Conservation (phyloP, 164 flowering plant species). For the Annona squamosa region DNA sequence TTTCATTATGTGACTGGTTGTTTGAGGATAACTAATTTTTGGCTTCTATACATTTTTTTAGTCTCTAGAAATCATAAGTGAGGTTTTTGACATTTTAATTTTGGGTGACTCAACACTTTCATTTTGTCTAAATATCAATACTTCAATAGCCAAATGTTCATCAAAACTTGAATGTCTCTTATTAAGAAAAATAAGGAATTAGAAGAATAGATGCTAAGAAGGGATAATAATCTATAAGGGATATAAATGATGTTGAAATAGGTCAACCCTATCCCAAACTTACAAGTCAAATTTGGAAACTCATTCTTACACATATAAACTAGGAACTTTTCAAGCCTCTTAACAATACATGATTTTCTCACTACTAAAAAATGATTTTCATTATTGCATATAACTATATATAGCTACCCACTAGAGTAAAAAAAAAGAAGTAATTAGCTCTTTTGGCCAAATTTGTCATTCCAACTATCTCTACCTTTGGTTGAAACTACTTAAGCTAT, state of each 20-base stretch:
- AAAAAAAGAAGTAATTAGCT: too few species aligned
- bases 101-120: constrained; percentile 1
- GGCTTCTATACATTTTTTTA: neutral
- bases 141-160: neutral
- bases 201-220: neutral
- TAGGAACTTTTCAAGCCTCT: too few species aligned
- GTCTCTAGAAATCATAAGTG: neutral
- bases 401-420: too few species aligned
- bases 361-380: too few species aligned
- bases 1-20: neutral
- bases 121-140: neutral
- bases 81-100: neutral
- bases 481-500: too few species aligned
- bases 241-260: neutral
- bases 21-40: neutral
- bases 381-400: too few species aligned
- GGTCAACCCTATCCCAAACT: too few species aligned
- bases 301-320: too few species aligned
- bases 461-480: too few species aligned
- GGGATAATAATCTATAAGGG: neutral
- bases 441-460: too few species aligned
- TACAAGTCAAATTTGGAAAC: too few species aligned
- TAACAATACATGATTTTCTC: too few species aligned
- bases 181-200: neutral
- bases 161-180: neutral